phyloP scores from a whole-genome alignment of 2,329 filamentous ascomycete species.

The Ambrosiella beaveri region DNA sequence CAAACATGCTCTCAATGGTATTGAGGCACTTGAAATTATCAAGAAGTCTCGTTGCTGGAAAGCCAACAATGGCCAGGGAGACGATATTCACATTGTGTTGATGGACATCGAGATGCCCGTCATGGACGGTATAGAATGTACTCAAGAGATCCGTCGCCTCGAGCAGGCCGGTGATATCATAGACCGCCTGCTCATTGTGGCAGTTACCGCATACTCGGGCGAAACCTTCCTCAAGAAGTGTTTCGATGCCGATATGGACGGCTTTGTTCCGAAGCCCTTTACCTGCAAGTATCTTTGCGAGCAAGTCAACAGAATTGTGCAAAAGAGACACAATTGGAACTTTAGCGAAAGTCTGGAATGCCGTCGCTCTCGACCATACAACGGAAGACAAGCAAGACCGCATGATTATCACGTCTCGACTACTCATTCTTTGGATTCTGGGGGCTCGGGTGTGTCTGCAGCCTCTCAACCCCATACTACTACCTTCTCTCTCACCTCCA shows the following conservation, averaged over 20 bases:
- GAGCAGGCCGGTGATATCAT: slow-evolving; percentile 44
- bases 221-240: slow-evolving; percentile 15
- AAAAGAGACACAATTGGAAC: slow-evolving; percentile 13
- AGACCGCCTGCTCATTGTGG: slow-evolving; percentile 57
- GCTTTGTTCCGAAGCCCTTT: slow-evolving; percentile 67
- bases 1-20: slow-evolving; percentile 46
- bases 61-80: slow-evolving; percentile 28
- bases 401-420: too few relatives aligned
- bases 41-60: slow-evolving; percentile 39
- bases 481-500: neutral
- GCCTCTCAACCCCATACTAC: neutral
- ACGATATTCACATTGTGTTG: slow-evolving; percentile 48
- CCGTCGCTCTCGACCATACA: neutral
- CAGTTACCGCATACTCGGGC: slow-evolving; percentile 67
- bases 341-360: neutral
- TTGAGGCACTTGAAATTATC: slow-evolving; percentile 42
- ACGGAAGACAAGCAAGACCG: too few relatives aligned
- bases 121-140: slow-evolving; percentile 65
- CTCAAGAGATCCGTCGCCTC: slow-evolving; percentile 48
- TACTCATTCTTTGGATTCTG: too few relatives aligned
- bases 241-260: slow-evolving; percentile 31
- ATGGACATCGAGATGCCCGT: slow-evolving; percentile 77
- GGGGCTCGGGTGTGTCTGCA: too few relatives aligned
- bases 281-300: slow-evolving; percentile 53
- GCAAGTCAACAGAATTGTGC: slow-evolving; percentile 43